Conservation (phyloP, 2,329 filamentous ascomycete species). For the Massarina eburnea region DNA sequence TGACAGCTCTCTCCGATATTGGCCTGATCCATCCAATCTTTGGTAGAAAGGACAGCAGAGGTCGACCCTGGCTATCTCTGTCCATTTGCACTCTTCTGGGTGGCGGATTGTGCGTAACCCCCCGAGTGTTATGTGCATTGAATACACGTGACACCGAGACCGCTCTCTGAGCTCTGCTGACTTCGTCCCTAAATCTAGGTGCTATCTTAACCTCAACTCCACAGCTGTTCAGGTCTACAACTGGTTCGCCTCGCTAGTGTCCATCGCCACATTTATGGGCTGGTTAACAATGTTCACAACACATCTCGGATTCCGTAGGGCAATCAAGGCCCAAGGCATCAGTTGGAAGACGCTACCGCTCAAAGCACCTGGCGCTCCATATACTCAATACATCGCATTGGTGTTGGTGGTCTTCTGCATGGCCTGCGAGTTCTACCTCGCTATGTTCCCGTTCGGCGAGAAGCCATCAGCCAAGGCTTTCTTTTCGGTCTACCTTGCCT, state of each 20-base stretch:
- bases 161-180: too few species aligned
- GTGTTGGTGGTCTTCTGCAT: background rate
- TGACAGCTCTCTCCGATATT: background rate
- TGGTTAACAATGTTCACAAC: background rate
- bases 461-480: background rate
- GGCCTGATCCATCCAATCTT: background rate
- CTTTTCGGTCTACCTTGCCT: background rate
- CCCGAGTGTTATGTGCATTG: too few species aligned
- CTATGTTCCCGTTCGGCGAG: background rate
- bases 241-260: background rate
- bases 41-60: background rate
- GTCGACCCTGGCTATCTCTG: background rate
- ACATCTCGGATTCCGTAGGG: background rate
- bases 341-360: background rate
- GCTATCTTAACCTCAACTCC: background rate
- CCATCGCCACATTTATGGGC: background rate
- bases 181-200: too few species aligned
- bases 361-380: background rate
- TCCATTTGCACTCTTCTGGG: background rate
- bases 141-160: too few species aligned
- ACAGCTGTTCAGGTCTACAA: background rate
- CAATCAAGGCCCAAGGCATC: background rate
- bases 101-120: background rate
- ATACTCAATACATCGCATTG: background rate
- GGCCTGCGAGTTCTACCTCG: background rate